phyloP scores from a whole-genome alignment of 169 alveolate species.

The Haemoproteus tartakovskyi region DNA sequence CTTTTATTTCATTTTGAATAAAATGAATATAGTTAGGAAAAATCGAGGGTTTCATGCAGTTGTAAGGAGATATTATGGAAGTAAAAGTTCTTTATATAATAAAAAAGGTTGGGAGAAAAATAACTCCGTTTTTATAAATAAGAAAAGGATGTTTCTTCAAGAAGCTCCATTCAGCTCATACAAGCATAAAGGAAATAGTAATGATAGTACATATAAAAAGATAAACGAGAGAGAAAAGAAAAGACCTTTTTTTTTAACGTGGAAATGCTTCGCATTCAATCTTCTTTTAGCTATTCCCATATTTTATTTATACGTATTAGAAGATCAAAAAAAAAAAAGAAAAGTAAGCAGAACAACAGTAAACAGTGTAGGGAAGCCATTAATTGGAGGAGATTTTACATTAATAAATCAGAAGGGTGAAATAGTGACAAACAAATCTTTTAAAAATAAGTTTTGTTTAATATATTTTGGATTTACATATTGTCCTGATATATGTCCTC shows the following conservation, averaged over 20 bases:
- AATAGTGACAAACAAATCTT: constrained; percentile 60
- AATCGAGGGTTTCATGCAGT: too few relatives aligned
- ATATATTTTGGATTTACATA: constrained; percentile 81
- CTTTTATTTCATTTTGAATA: too few relatives aligned
- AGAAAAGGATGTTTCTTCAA: too few relatives aligned
- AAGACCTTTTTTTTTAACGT: constrained; percentile 30
- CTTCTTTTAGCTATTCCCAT: constrained; percentile 16
- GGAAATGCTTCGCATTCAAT: constrained; percentile 58
- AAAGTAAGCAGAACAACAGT: constrained; percentile 12
- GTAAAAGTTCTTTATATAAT: too few relatives aligned
- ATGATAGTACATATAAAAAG: not conserved
- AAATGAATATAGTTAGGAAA: too few relatives aligned
- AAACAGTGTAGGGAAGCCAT: constrained; percentile 78
- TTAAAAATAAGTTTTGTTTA: constrained; percentile 65
- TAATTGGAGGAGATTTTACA: constrained; percentile 84
- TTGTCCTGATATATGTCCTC: constrained; percentile 91
- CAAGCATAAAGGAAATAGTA: too few relatives aligned
- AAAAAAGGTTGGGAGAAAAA: not conserved
- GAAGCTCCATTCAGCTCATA: too few relatives aligned
- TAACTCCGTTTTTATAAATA: not conserved
- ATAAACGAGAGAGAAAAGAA: constrained; percentile 1
- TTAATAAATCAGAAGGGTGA: constrained; percentile 73
- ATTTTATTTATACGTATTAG: constrained; percentile 22
- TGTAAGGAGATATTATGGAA: too few relatives aligned
- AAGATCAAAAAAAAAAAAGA: constrained; percentile 17